Base-by-base conservation (phyloP, 495 filamentous ascomycete species). In the Annulohypoxylon bovei region DNA sequence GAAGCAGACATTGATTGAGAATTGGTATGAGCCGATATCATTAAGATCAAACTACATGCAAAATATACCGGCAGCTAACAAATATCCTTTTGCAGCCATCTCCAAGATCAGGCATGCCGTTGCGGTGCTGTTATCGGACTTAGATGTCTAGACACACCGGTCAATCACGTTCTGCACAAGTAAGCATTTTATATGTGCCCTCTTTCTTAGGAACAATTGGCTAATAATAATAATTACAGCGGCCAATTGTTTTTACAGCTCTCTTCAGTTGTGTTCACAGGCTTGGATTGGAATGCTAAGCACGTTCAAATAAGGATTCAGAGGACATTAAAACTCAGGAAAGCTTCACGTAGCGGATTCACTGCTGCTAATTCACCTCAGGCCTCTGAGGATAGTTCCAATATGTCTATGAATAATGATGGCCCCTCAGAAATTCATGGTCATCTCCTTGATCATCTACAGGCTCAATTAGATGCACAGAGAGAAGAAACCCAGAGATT, bases 161-260 rank as follows among this genome's bases (percentile, higher is more conserved):
- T 73, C 0, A 79, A 79, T 54, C 79, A 82, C 56, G 78, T 79
- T 33, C 42, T 82, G 27, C 32, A 76, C n/a, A 25, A 69, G 81
- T 80, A 65, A 58, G 75, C 65, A n/a, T n/a, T 47, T 39, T 11
- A 18, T 30, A 7, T 30, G 6, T 22, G 11, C 33, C 12, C 20
- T 14, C 22, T 2, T 2, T 3, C 8, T 16, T 39, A 3, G 32
- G 4, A 22, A 7, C 11, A 14, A 8, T 44, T 4, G 40, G 23
- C 71, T 76, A 8, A 73, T 54, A 0, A 6, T 76, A 8, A 73
- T 54, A 0, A 6, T 11, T 40, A 5, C 7, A 81, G 76, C 2
- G 67, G 61, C 42, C 76, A 79, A 39, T 18, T 77, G 22, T 62
- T 78, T 6, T 62, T 81, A 1, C 65, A 57, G 1, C 49, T 61